These are phyloP conservation scores for Phanerochaete carnosa DNA, from an alignment of 768 basidiomycete species.

Conservation along the genomic window DNA sequence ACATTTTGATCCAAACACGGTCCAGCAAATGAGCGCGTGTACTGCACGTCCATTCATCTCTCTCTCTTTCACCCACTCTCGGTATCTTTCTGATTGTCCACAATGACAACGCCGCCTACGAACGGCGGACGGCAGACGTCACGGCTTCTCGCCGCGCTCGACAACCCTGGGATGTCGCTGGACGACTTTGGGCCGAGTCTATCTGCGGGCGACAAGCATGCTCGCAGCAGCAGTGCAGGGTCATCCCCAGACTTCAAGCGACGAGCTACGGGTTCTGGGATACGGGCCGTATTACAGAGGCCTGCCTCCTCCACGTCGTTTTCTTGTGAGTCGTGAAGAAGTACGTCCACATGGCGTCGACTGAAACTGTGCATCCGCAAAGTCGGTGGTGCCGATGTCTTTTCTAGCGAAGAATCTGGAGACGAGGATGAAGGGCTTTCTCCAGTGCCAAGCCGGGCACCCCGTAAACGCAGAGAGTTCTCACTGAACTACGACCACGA, in stretches of 20 bases:
- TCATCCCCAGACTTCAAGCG: background rate
- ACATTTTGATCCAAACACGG: background rate
- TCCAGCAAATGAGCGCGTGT: background rate
- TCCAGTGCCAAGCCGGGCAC: background rate
- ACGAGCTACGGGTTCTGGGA: background rate
- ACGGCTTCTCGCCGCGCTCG: slow-evolving; percentile 13
- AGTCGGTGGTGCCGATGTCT: background rate
- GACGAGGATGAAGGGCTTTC: background rate
- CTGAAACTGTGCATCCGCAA: background rate
- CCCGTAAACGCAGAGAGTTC: slow-evolving; percentile 27
- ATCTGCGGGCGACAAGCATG: background rate
- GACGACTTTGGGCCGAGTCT: background rate
- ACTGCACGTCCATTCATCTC: background rate
- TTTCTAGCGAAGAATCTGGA: background rate
- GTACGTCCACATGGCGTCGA: background rate
- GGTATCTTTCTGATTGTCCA: background rate
- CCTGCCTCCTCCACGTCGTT: too few relatives aligned
- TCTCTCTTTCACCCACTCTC: background rate
- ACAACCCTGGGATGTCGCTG: background rate
- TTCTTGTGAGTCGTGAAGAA: background rate
- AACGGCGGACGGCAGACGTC: background rate
- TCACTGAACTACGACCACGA: slow-evolving; percentile 47
- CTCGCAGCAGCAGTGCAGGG: background rate
- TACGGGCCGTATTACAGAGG: background rate
- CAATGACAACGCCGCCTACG: background rate